Base-by-base conservation (phyloP, 2,329 filamentous ascomycete genomes). In the Aureobasidium musti region DNA sequence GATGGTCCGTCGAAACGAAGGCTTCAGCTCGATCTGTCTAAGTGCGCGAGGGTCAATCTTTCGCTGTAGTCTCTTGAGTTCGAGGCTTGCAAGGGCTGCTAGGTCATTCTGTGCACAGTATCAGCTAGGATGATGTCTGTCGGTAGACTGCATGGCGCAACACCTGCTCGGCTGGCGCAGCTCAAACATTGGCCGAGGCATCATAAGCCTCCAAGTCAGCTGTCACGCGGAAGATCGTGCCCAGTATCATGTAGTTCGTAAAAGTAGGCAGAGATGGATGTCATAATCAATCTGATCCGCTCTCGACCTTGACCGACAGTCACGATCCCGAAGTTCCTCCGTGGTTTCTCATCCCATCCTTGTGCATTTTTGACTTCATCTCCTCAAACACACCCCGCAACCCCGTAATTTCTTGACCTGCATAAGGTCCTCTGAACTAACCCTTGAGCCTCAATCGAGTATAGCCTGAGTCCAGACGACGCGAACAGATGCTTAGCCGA, bases 341-440 rank as follows among this genome's bases (percentile, higher is more conserved):
- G 53, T 43, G 23, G 37, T 14, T 57, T 6, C 28, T 21, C 37
- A 26, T 13, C 7, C 30, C 50, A 37, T 41, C 54, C 17, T 45
- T n/a, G 8, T n/a, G 14, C 53, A 57, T 41, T 19, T 26, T 45
- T 14, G 26, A 59, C 54, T 26, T 59, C 26, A 45, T 7, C 23
- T 59, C 54, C 23, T 45, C 37, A 41, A 56, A 37, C 21, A 30
- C 54, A 56, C 54, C 54, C 54, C 54, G 54, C 54, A 59, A 30
- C 37, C 23, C 37, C 54, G 39, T 59, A 28, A 43, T 43, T 21
- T 45, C 39, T 45, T 14, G 26, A 30, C 17, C 54, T 59, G 54
- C 54, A 59, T 30, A 17, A 30, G 26, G 30, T 5, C 54, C 13
- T 59, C 37, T 19, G 5, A 37, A 30, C 5, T 5, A 14, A 3